These are phyloP conservation scores for Papilionanthe hybrid DNA, from an alignment of 116 monocot species.

Conservation along the genomic window DNA sequence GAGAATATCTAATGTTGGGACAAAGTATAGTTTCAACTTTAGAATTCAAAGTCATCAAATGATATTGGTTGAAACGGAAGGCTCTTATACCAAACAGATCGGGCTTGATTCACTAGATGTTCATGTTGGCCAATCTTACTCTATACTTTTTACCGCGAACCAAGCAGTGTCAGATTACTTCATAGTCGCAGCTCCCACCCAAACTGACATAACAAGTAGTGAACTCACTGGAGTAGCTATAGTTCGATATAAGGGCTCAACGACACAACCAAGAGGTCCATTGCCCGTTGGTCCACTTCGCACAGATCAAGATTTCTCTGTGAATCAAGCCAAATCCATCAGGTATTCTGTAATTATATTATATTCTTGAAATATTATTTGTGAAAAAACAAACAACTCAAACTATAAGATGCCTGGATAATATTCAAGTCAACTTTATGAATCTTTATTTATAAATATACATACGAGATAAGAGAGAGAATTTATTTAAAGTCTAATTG, in stretches of 20 bases:
- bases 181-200: conserved; percentile 33
- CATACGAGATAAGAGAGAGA: too few species aligned
- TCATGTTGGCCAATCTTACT: conserved; percentile 47
- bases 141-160: conserved; percentile 33
- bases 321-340: conserved; percentile 37
- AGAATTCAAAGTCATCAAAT: conserved; percentile 38
- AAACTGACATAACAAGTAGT: conserved; percentile 7
- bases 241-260: conserved; percentile 19
- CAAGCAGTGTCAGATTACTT: conserved; percentile 26
- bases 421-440: too few species aligned
- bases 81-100: conserved; percentile 44
- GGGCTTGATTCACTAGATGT: conserved; percentile 38
- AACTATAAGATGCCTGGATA: too few species aligned
- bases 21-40: conserved; percentile 31
- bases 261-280: neutral
- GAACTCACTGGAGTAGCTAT: conserved; percentile 16
- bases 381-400: too few species aligned
- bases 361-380: too few species aligned
- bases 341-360: conserved; percentile 16
- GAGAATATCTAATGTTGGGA: conserved; percentile 41
- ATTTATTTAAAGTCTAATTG: too few species aligned
- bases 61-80: conserved; percentile 49
- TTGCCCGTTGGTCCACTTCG: conserved; percentile 24
- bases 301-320: conserved; percentile 29
- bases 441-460: too few species aligned